These are phyloP conservation scores for Exophiala spinifera DNA, from an alignment of 2,329 filamentous ascomycete species.

Conservation along the genomic window DNA sequence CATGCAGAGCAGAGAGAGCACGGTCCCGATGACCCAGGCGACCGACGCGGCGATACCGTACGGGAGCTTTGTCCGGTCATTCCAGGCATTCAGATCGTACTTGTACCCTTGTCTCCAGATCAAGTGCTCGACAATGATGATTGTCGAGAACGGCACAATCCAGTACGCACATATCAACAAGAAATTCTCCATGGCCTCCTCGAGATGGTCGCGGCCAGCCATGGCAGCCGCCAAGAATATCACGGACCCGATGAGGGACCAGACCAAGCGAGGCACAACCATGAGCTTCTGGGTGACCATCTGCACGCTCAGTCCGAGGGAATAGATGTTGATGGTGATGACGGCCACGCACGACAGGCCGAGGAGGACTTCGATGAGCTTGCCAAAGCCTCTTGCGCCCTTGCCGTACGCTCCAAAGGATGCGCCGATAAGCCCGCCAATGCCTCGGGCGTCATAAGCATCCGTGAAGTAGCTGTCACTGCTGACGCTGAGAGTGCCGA, in stretches of 20 bases:
- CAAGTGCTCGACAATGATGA: slow-evolving; percentile 57
- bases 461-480: slow-evolving; percentile 12
- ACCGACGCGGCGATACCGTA: slow-evolving; percentile 59
- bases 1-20: slow-evolving; percentile 64
- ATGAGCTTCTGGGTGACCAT: slow-evolving; percentile 59
- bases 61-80: slow-evolving; percentile 57
- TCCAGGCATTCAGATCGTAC: slow-evolving; percentile 62
- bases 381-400: slow-evolving; percentile 54
- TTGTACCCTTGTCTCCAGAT: slow-evolving; percentile 54
- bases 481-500: slow-evolving; percentile 18
- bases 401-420: slow-evolving; percentile 13
- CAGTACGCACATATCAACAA: slow-evolving; percentile 69
- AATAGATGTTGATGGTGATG: slow-evolving; percentile 63
- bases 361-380: slow-evolving; percentile 63
- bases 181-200: slow-evolving; percentile 66
- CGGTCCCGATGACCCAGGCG: slow-evolving; percentile 64
- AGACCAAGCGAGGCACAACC: slow-evolving; percentile 60
- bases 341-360: slow-evolving; percentile 64
- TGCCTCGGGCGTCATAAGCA: slow-evolving; percentile 12
- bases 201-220: slow-evolving; percentile 60
- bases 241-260: slow-evolving; percentile 61
- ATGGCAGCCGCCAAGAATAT: slow-evolving; percentile 64
- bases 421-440: slow-evolving; percentile 25
- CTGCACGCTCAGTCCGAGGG: slow-evolving; percentile 64
- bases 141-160: slow-evolving; percentile 63